Evolutionary conservation across 2,329 filamentous ascomycete species (phyloP).

Genomic region (Talaromyces marneffei): DNA sequence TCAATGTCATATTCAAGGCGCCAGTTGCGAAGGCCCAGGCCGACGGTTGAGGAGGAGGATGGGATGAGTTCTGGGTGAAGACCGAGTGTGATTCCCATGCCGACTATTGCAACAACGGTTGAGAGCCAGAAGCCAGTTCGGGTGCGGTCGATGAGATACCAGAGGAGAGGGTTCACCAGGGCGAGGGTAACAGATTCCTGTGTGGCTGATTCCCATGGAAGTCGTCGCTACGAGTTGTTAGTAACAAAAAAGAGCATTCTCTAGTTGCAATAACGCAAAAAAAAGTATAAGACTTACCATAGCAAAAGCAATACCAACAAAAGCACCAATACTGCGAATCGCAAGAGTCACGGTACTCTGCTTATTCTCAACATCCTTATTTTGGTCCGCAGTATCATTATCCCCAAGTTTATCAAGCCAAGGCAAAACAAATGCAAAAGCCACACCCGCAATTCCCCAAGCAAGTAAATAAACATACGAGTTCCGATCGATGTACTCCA

Average conservation of each 20-base stretch:
- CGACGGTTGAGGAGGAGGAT: slow-evolving; percentile 23
- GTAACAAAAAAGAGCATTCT: slow-evolving; percentile 7
- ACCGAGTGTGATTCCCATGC: slow-evolving; percentile 67
- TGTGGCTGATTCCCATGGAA: slow-evolving; percentile 91
- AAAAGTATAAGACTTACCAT: slow-evolving; percentile 66
- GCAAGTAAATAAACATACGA: slow-evolving; percentile 65
- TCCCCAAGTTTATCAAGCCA: slow-evolving; percentile 77
- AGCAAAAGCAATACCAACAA: slow-evolving; percentile 68
- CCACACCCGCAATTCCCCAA: slow-evolving; percentile 77
- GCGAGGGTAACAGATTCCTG: slow-evolving; percentile 86
- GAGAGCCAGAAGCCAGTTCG: slow-evolving; percentile 78
- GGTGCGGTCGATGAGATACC: slow-evolving; percentile 93
- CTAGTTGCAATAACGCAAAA: not conserved
- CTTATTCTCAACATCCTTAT: slow-evolving; percentile 6
- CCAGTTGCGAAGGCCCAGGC: slow-evolving; percentile 24
- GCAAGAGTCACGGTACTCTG: slow-evolving; percentile 56
- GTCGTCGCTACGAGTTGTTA: slow-evolving; percentile 54
- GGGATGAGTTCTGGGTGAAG: slow-evolving; percentile 75
- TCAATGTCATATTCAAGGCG: slow-evolving; percentile 28
- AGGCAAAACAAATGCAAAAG: slow-evolving; percentile 72
- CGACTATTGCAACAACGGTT: slow-evolving; percentile 63
- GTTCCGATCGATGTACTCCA: slow-evolving; percentile 51
- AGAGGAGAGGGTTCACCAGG: slow-evolving; percentile 85
- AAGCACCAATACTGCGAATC: slow-evolving; percentile 63
- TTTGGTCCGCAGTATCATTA: slow-evolving; percentile 31